Evolutionary conservation across 257 asterid genomes (phyloP).

Genomic region (Lycium ferocissimum): DNA sequence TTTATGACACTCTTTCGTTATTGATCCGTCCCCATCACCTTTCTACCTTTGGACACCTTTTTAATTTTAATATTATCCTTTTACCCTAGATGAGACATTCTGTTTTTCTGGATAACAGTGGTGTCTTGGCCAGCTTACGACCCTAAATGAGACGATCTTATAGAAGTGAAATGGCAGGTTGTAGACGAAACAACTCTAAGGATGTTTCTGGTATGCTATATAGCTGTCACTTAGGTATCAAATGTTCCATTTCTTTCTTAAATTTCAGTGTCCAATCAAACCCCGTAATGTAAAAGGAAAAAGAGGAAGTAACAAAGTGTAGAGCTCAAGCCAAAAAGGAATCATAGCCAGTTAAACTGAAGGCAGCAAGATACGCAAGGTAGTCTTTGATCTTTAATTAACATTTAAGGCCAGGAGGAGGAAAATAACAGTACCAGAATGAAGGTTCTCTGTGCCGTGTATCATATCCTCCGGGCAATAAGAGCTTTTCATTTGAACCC

Average conservation of each 20-base stretch:
- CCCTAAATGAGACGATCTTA: background rate
- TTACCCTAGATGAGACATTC: background rate
- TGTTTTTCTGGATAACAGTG: background rate
- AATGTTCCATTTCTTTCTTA: conserved; percentile 2
- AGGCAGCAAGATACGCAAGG: background rate
- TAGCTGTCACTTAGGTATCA: background rate
- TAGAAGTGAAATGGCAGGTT: background rate
- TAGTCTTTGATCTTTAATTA: background rate
- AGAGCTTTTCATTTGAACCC: conserved; percentile 29
- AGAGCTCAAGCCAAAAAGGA: background rate
- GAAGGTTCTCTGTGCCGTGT: conserved; percentile 86
- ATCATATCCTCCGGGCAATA: conserved; percentile 69
- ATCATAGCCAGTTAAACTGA: background rate
- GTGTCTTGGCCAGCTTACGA: background rate
- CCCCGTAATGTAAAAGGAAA: background rate
- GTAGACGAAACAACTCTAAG: background rate
- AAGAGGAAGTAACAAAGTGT: conserved; percentile 1
- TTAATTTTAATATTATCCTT: no score
- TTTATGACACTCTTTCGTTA: background rate
- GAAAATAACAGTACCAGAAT: conserved; percentile 60
- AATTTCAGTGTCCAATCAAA: background rate
- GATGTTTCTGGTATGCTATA: background rate
- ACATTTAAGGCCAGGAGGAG: conserved; percentile 20
- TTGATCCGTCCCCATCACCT: background rate
- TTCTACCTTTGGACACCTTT: background rate